Percentiles rank a stretch among this genome's conserved stretches.
phyloP scores from a whole-genome alignment of 2,329 filamentous ascomycete genomes.

The Cytospora mali region DNA sequence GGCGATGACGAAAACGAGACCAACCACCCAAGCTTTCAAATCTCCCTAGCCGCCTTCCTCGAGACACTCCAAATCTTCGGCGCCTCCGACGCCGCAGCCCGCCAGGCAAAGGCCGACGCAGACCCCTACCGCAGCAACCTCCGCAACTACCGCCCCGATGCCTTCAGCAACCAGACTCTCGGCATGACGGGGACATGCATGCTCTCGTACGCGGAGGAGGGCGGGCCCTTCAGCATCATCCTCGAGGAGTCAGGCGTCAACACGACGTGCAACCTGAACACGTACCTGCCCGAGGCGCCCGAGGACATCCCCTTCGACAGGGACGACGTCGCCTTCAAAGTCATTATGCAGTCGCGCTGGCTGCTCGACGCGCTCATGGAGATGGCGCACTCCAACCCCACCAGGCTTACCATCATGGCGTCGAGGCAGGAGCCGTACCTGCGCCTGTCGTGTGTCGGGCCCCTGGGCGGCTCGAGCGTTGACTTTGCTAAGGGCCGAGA shows the following conservation, averaged over 20 bases:
- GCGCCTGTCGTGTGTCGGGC: conserved; percentile 67
- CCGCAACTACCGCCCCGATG: conserved; percentile 66
- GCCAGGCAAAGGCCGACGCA: conserved; percentile 59
- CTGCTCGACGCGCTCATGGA: conserved; percentile 74
- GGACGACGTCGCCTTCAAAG: conserved; percentile 80
- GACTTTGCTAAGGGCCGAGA: conserved; percentile 66
- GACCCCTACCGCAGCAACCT: conserved; percentile 65
- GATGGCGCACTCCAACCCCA: conserved; percentile 70
- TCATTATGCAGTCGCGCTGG: conserved; percentile 84
- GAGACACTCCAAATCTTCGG: conserved; percentile 97
- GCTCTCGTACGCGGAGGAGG: conserved; percentile 73
- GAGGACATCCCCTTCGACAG: conserved; percentile 89
- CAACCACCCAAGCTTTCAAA: conserved; percentile 73
- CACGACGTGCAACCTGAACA: conserved; percentile 87
- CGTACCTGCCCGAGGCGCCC: conserved; percentile 74
- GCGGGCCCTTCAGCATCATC: conserved; percentile 79
- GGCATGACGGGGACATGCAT: conserved; percentile 86
- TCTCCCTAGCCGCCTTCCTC: conserved; percentile 83
- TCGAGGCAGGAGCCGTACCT: conserved; percentile 70
- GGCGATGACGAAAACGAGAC: conserved; percentile 43
- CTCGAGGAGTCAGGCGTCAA: conserved; percentile 85
- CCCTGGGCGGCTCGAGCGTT: conserved; percentile 65
- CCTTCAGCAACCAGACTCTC: conserved; percentile 81
- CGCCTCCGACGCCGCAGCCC: conserved; percentile 68
- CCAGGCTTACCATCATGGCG: conserved; percentile 69